Base-by-base conservation (phyloP, 306 rosid genomes). In the Prunus dulcis region DNA sequence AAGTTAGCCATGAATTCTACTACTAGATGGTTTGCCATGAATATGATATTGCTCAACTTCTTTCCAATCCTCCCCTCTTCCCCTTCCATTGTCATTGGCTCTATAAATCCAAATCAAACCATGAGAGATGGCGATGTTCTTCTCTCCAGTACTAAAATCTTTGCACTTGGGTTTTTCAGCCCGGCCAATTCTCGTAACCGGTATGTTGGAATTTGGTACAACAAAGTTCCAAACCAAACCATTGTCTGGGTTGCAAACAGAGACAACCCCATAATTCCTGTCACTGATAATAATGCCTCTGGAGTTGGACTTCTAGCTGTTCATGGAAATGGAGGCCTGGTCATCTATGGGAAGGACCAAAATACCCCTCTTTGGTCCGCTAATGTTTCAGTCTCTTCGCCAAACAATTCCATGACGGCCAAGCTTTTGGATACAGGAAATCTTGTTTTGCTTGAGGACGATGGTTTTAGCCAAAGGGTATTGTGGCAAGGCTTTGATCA, bases 211-310 rank as follows among this genome's bases (percentile, higher is more conserved):
- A 79, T 92, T 45, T 86, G 96, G 96, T 92, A 87, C 71, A 3
- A 75, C 68, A 76, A 50, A 27, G 23, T 75, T 43, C 63, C 77
- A 3, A 18, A 12, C 9, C 19, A 74, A 77, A 86, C 88, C 30
- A 45, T 86, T 8, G 91, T 92, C 14, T 92, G 97, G 97, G 86
- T 90, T 57, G 91, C 96, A 14, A 92, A 89, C 72, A 78, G 86
- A 76, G 81, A 88, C 72, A 50, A 1, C 64, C 90, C 89, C 4
- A 65, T 13, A 82, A 79, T 51, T 43, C 71, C 64, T 74, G 43
- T 38, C 9, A 38, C 9, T 38, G 43, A 38, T 38, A 38, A 38
- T 38, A 38, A 38, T 38, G 43, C 43, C 43, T 38, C 43, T 38
- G 43, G 43, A 38, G 43, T 83, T n/a, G 86, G 86, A 32, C 10